Base-by-base conservation (phyloP, 192 early-diverging fungal species). In the Phycomyces nitens region DNA sequence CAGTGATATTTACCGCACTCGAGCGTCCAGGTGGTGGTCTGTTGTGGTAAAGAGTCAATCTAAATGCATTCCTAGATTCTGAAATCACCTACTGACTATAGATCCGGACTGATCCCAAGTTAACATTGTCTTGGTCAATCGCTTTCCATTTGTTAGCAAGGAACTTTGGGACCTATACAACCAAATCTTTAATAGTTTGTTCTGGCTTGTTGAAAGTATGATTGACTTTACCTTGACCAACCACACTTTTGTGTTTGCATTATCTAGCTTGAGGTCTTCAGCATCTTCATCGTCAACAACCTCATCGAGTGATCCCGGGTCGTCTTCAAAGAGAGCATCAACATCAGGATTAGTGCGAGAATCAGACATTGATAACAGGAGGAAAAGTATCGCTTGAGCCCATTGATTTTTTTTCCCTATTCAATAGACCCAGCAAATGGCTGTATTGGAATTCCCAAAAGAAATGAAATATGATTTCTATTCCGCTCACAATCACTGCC, bases 121-220 rank as follows among this genome's bases (percentile, higher is more conserved):
- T 84, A 16, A 87, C 78, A 5, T 85, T 84, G 7, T 86, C 83
- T 55, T 88, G 69, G 58, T 85, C 79, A 16, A 86, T 71, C 49
- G 69, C 60, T 44, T 81, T 79, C 95, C 95, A 97, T 62, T 86
- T 84, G 5, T 94, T 88, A 0, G 92, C 92, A 57, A 97, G 69
- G 67, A 96, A 96, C 58, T 80, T 83, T 5, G 95, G 95, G 18
- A 97, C 88, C 81, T 83, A 73, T 53, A 39, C 41, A 14, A 10
- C 41, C 7, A 7, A 42, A 42, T 14, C 14, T 14, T 42, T 42
- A 7, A 7, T 14, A 10, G 41, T 14, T 42, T 14, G 14, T 7
- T 42, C 41, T 42, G 8, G 7, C 14, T 14, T 42, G 8, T 42
- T 42, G n/a, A n/a, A n/a, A n/a, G n/a, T n/a, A n/a, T n/a, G n/a